Evolutionary conservation across 139 green algal species (phyloP).

Genomic region (Volvox africanus): DNA sequence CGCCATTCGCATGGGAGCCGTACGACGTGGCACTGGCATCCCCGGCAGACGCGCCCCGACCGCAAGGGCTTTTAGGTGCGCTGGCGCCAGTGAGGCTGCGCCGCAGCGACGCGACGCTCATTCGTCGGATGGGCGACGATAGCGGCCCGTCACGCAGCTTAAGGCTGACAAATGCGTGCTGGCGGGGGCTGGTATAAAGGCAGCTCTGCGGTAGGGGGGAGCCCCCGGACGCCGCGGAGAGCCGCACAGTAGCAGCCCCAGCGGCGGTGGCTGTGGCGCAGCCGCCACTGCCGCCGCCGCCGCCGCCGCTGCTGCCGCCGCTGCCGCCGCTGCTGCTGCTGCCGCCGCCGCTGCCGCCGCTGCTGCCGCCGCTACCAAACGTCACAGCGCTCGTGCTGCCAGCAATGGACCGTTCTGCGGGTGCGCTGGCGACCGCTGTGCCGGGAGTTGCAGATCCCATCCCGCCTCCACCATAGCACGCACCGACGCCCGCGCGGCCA

Average conservation of each 20-base stretch:
- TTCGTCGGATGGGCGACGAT: neutral
- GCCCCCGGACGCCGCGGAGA: neutral
- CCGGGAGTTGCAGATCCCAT: too few species aligned
- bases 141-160: neutral
- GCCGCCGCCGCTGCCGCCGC: neutral
- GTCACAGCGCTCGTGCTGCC: too few species aligned
- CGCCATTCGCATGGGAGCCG: neutral
- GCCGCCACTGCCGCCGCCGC: neutral
- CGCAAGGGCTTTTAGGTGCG: neutral
- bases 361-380: too few species aligned
- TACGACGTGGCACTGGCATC: neutral
- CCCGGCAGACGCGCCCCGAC: neutral
- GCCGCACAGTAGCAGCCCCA: neutral
- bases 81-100: slow-evolving; percentile 10
- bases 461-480: too few species aligned
- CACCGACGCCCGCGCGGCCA: neutral
- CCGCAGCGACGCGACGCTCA: slow-evolving; percentile 17
- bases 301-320: neutral
- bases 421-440: too few species aligned
- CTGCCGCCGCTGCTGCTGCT: neutral
- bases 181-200: slow-evolving; percentile 11
- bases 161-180: slow-evolving; percentile 14
- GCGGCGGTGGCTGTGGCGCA: neutral
- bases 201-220: neutral
- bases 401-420: too few species aligned